Evolutionary conservation across 129 eudicot genomes (phyloP).

Genomic region (Artemisia tridentata): DNA sequence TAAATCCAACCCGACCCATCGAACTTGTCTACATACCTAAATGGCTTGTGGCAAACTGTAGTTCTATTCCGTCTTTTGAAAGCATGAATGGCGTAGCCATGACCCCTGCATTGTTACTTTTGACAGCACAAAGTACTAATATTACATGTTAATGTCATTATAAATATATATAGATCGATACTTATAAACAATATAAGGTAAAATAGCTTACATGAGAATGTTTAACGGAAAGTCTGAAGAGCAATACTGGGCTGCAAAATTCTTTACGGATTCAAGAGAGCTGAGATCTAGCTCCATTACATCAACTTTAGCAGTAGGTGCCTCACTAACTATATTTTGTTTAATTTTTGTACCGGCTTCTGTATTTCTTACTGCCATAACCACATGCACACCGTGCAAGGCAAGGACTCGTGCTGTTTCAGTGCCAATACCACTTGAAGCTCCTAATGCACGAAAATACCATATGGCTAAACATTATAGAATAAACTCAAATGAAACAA

Average conservation of each 20-base stretch:
- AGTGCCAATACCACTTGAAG: conserved; percentile 75
- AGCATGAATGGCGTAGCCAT: conserved; percentile 77
- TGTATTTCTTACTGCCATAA: conserved; percentile 78
- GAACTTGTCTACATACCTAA: conserved; percentile 40
- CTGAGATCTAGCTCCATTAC: conserved; percentile 78
- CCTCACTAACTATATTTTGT: conserved; percentile 45
- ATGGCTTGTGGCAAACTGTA: conserved; percentile 88
- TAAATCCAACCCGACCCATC: too few species aligned
- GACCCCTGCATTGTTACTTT: conserved; percentile 89
- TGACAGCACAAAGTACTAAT: conserved; percentile 19
- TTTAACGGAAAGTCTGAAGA: conserved; percentile 63
- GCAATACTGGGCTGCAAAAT: conserved; percentile 55
- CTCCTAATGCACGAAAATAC: conserved; percentile 42
- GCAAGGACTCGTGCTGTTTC: conserved; percentile 73
- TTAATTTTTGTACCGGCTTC: conserved; percentile 53
- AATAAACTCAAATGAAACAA: too few species aligned
- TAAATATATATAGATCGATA: too few species aligned
- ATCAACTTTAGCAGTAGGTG: conserved; percentile 64
- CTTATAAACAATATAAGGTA: background rate
- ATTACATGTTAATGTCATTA: background rate
- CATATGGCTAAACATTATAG: too few species aligned
- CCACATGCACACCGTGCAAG: conserved; percentile 59
- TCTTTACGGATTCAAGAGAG: conserved; percentile 56
- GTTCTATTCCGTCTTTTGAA: conserved; percentile 68
- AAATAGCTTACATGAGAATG: conserved; percentile 47